phyloP scores from a whole-genome alignment of 148 eudicot genomes.

The Vaccinium corymbosum region DNA sequence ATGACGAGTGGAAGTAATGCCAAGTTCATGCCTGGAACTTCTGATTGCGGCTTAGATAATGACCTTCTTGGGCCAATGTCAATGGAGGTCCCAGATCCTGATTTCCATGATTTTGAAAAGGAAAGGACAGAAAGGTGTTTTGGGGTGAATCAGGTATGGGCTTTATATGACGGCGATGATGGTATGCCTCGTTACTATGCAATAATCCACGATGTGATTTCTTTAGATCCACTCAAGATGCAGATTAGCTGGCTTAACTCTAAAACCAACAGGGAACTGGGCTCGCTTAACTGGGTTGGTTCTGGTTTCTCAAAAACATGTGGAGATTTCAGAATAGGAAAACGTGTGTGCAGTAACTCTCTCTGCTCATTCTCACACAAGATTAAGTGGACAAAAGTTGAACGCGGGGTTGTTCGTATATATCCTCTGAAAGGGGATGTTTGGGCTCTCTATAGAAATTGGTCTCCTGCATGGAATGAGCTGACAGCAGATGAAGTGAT shows the following conservation, averaged over 20 bases:
- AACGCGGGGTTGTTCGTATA: conserved; percentile 38
- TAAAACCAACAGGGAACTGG: conserved; percentile 33
- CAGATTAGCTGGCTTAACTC: conserved; percentile 63
- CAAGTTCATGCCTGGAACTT: conserved; percentile 3
- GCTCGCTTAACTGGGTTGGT: conserved; percentile 37
- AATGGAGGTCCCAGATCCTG: conserved; percentile 52
- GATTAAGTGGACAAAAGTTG: conserved; percentile 52
- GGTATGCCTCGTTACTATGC: conserved; percentile 79
- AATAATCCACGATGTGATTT: conserved; percentile 43
- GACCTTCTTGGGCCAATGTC: conserved; percentile 31
- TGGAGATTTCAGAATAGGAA: conserved; percentile 58
- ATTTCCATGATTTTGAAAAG: conserved; percentile 62
- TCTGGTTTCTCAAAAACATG: conserved; percentile 52
- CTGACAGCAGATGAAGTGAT: conserved; percentile 44
- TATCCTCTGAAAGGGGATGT: conserved; percentile 68
- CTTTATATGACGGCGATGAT: conserved; percentile 64
- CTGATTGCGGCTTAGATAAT: conserved; percentile 10
- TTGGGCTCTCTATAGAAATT: conserved; percentile 70
- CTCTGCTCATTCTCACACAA: conserved; percentile 64
- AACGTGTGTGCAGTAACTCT: conserved; percentile 32
- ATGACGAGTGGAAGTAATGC: conserved; percentile 8
- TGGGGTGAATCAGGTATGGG: conserved; percentile 71
- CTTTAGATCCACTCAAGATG: conserved; percentile 52
- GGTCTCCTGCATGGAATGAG: conserved; percentile 76
- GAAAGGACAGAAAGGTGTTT: conserved; percentile 51